Evolutionary conservation across 2,329 filamentous ascomycete genomes (phyloP).

Genomic region (Venturia aucupariae): DNA sequence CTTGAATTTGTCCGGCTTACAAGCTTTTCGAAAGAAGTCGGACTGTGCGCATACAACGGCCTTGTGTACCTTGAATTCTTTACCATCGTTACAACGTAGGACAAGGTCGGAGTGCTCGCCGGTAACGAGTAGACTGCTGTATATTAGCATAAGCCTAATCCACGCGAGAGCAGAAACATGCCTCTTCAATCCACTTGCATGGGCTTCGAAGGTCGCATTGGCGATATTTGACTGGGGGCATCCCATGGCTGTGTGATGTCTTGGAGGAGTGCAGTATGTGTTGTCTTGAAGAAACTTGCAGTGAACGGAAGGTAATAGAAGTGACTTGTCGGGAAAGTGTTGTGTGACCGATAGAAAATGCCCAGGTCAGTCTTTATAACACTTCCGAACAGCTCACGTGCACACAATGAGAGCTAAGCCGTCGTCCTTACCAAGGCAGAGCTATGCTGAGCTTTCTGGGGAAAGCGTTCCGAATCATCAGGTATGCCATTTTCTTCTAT

Average conservation of each 20-base stretch:
- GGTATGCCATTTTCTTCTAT: too few species aligned
- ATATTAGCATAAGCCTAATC: not conserved
- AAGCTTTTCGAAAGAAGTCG: not conserved
- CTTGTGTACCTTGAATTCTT: constrained; percentile 17
- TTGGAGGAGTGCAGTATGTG: not conserved
- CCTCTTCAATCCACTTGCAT: not conserved
- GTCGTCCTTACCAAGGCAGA: too few species aligned
- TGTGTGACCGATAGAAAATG: not conserved
- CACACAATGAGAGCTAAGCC: not conserved
- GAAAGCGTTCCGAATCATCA: too few species aligned
- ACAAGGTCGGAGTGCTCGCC: constrained; percentile 16
- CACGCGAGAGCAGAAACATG: not conserved
- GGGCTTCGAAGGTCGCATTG: not conserved
- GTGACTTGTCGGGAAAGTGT: not conserved
- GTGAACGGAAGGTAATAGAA: not conserved
- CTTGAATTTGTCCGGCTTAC: not conserved
- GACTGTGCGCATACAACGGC: constrained; percentile 15
- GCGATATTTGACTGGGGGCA: not conserved
- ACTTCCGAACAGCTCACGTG: not conserved
- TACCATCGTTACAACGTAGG: constrained; percentile 15
- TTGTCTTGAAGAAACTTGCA: not conserved
- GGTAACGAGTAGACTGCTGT: not conserved
- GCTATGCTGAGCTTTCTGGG: too few species aligned
- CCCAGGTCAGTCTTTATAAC: too few species aligned
- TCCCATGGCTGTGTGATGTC: not conserved